A percentile compares a stretch with the other conserved stretches of the same genome.
phyloP scores from a whole-genome alignment of 225 moss, liverwort and hornwort species.

The Climacium dendroides region DNA sequence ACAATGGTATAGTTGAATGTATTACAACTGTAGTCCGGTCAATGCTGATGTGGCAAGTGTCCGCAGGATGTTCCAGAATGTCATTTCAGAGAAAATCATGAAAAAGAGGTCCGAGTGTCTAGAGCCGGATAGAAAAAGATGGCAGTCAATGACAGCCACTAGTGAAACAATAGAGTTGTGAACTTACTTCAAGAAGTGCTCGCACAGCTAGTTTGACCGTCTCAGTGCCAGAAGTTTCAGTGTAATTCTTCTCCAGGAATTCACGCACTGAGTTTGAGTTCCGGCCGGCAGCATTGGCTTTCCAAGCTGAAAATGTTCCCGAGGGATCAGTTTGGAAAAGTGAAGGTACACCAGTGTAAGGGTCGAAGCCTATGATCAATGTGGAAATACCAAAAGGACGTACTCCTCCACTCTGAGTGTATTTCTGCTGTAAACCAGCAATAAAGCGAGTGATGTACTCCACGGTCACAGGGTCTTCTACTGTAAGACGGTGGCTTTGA shows the following conservation, averaged over 20 bases:
- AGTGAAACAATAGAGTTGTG: background rate
- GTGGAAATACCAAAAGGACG: conserved; percentile 96
- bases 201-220: conserved; percentile 92
- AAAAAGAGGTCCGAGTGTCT: background rate
- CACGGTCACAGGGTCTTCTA: conserved; percentile 95
- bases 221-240: conserved; percentile 83
- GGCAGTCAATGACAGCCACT: background rate
- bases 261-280: conserved; percentile 90
- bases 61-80: background rate
- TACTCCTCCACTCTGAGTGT: conserved; percentile 93
- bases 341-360: conserved; percentile 75
- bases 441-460: conserved; percentile 98
- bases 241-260: conserved; percentile 92
- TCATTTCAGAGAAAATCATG: background rate
- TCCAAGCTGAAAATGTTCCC: conserved; percentile 94
- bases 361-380: conserved; percentile 92
- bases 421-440: conserved; percentile 95
- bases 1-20: background rate
- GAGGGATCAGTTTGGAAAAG: conserved; percentile 97
- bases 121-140: background rate
- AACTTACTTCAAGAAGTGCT: conserved; percentile 81
- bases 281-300: conserved; percentile 87
- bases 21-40: background rate
- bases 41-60: background rate
- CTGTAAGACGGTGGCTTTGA: conserved; percentile 95